Conservation (phyloP, 1,284 basidiomycete species). For the Trametes versicolor region DNA sequence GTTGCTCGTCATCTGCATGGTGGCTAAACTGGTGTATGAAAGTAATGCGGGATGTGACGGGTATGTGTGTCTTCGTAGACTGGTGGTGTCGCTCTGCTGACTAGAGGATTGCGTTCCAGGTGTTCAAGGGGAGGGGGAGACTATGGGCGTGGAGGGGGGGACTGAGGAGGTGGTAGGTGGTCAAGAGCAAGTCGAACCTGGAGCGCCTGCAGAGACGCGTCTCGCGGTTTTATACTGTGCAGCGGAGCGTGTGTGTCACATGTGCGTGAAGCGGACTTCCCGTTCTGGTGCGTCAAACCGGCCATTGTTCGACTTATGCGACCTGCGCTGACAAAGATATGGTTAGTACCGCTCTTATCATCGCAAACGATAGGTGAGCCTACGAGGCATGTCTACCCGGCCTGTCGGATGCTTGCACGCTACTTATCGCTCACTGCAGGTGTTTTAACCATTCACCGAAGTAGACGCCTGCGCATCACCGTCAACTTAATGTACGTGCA, state of each 20-base stretch:
- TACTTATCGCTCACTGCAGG: no score
- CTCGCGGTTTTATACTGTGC: neutral
- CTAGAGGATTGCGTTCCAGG: neutral
- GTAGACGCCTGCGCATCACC: no score
- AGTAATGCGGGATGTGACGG: neutral
- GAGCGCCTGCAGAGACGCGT: conserved; percentile 3
- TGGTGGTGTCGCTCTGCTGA: neutral
- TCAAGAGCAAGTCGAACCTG: conserved; percentile 4
- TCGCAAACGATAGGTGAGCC: no score
- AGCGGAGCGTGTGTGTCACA: conserved; percentile 10
- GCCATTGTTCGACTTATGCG: conserved; percentile 7
- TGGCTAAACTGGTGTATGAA: neutral
- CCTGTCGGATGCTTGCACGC: no score
- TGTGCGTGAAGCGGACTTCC: conserved; percentile 4
- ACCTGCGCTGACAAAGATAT: neutral
- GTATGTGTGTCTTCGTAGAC: neutral
- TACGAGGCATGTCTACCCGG: no score
- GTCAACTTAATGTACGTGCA: no score
- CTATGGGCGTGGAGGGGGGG: neutral
- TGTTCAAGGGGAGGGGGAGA: neutral
- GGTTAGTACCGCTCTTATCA: no score
- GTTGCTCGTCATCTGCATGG: neutral
- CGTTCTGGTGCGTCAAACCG: neutral
- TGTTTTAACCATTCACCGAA: no score
- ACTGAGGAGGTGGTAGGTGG: neutral